phyloP scores from a whole-genome alignment of 192 early-diverging fungal species.

The Bifiguratus adelaidae region DNA sequence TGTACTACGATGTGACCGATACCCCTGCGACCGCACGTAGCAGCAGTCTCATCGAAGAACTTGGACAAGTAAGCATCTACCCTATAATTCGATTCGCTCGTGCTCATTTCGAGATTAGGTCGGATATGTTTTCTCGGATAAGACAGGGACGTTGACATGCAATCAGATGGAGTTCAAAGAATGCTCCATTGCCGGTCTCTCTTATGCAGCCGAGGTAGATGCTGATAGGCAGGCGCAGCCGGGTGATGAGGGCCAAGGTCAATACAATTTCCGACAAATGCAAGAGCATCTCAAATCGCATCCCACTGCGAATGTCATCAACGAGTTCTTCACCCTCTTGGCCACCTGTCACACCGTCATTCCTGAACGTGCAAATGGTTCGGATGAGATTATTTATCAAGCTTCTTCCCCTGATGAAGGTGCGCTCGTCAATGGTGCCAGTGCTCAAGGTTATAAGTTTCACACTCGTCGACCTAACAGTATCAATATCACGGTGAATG shows the following conservation, averaged over 20 bases:
- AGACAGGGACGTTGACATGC: constrained; percentile 81
- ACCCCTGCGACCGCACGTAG: constrained; percentile 89
- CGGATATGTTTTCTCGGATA: constrained; percentile 98
- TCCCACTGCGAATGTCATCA: constrained; percentile 52
- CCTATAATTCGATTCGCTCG: background rate
- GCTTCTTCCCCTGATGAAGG: constrained; percentile 96
- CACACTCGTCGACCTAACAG: constrained; percentile 49
- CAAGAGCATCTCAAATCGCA: constrained; percentile 44
- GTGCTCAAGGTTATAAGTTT: constrained; percentile 51
- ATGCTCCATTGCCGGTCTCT: constrained; percentile 85
- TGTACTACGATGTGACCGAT: constrained; percentile 90
- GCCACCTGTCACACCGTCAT: constrained; percentile 98
- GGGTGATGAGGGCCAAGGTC: constrained; percentile 53
- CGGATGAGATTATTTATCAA: constrained; percentile 78
- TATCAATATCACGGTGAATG: constrained; percentile 33
- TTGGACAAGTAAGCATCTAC: constrained; percentile 52
- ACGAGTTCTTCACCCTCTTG: constrained; percentile 85
- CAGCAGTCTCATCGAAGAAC: constrained; percentile 90
- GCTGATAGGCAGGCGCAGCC: constrained; percentile 81
- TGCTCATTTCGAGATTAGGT: constrained; percentile 32
- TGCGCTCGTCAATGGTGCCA: constrained; percentile 79
- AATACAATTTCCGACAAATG: constrained; percentile 53
- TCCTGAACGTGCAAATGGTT: constrained; percentile 61
- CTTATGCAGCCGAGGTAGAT: constrained; percentile 84
- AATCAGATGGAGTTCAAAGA: constrained; percentile 85